These are phyloP conservation scores for Heritiera littoralis DNA, from an alignment of 345 rosid genomes.

Conservation along the genomic window DNA sequence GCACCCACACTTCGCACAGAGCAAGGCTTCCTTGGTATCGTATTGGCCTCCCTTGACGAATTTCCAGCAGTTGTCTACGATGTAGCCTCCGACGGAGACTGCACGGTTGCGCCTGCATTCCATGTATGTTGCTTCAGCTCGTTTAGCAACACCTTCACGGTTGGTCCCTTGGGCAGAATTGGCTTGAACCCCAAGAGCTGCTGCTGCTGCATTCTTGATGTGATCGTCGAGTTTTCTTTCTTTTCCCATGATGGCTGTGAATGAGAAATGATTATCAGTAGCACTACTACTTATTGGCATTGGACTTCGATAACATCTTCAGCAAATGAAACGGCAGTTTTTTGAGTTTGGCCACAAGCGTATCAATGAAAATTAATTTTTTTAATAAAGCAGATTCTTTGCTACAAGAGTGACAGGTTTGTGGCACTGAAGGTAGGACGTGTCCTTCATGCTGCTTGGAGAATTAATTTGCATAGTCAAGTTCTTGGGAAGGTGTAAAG, in stretches of 20 bases:
- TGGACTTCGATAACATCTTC: neutral
- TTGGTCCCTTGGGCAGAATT: too few relatives aligned
- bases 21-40: neutral
- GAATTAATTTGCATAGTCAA: neutral
- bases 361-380: too few relatives aligned
- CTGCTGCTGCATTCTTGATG: neutral
- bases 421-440: too few relatives aligned
- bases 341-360: neutral
- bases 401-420: too few relatives aligned
- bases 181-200: neutral
- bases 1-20: neutral
- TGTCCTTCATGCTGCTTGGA: neutral
- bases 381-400: too few relatives aligned
- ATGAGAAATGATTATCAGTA: neutral
- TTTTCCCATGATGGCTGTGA: neutral
- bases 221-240: neutral
- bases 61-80: neutral
- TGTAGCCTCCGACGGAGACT: neutral
- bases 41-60: neutral
- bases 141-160: neutral
- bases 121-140: neutral
- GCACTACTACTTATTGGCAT: neutral
- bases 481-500: neutral
- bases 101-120: constrained; percentile 5
- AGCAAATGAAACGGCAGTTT: constrained; percentile 12